phyloP scores from a whole-genome alignment of 2,329 filamentous ascomycete species.

The Zalaria obscura region DNA sequence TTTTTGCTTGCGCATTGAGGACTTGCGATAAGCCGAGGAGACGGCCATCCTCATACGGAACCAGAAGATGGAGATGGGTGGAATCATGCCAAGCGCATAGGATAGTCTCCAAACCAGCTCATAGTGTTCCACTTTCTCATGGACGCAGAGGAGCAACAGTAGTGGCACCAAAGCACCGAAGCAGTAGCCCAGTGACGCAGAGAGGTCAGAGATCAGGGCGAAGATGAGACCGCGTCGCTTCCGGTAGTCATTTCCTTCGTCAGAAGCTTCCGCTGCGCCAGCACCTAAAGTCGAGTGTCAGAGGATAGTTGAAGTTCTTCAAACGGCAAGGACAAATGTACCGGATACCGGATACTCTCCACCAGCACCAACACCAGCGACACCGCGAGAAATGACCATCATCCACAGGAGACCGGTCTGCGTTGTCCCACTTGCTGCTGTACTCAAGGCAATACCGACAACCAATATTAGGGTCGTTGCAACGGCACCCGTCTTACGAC shows the following conservation, averaged over 20 bases:
- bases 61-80: conserved; percentile 54
- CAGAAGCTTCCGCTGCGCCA: conserved; percentile 39
- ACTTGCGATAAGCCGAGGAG: conserved; percentile 59
- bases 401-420: conserved; percentile 25
- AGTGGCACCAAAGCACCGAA: conserved; percentile 30
- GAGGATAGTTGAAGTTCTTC: too few relatives aligned
- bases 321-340: too few relatives aligned
- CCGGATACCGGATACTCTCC: conserved; percentile 38
- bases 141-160: conserved; percentile 35
- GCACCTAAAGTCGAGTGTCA: conserved; percentile 9
- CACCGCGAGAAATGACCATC: conserved; percentile 28
- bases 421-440: conserved; percentile 14
- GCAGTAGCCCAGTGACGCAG: conserved; percentile 36
- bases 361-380: conserved; percentile 30
- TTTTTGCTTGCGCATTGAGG: conserved; percentile 46
- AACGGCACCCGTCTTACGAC: conserved; percentile 19
- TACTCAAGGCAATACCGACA: conserved; percentile 17
- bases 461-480: conserved; percentile 19
- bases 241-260: conserved; percentile 30
- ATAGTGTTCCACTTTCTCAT: conserved; percentile 27
- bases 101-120: conserved; percentile 59
- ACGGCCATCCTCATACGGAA: conserved; percentile 59
- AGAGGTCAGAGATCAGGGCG: conserved; percentile 39
- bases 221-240: conserved; percentile 41
- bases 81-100: conserved; percentile 63